Evolutionary conservation across 148 eudicot genomes (phyloP).

Genomic region (Rhododendron ovatum): DNA sequence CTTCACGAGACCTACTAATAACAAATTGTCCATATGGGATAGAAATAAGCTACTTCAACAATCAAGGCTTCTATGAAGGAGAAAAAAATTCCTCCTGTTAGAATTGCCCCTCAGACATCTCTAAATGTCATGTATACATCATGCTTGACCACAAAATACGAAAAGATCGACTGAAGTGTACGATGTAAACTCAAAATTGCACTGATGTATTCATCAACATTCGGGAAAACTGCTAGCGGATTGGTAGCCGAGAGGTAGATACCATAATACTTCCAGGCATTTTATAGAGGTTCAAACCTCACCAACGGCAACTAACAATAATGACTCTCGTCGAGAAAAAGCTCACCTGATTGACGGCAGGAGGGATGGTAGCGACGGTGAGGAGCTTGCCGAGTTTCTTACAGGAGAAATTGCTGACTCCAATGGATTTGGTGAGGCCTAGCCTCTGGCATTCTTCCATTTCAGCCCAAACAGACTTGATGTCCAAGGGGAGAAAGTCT

Average conservation of each 20-base stretch:
- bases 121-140: not conserved
- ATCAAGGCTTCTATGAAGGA: not conserved
- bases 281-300: not conserved
- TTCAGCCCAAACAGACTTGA: not conserved
- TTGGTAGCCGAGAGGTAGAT: too few relatives aligned
- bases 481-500: not conserved
- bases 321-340: not conserved
- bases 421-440: conserved; percentile 2
- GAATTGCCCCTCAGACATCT: not conserved
- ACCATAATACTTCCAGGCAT: not conserved
- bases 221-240: too few relatives aligned
- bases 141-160: not conserved
- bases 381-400: conserved; percentile 1
- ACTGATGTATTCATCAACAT: too few relatives aligned
- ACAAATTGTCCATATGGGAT: not conserved
- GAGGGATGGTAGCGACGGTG: not conserved
- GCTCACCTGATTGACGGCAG: conserved; percentile 5
- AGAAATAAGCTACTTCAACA: not conserved
- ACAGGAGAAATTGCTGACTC: conserved; percentile 6
- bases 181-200: not conserved
- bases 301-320: too few relatives aligned
- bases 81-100: not conserved
- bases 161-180: not conserved
- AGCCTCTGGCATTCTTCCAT: conserved; percentile 7
- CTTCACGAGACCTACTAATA: not conserved